phyloP scores from a whole-genome alignment of 2,329 filamentous ascomycete genomes.

The Rhinocladiella similis region DNA sequence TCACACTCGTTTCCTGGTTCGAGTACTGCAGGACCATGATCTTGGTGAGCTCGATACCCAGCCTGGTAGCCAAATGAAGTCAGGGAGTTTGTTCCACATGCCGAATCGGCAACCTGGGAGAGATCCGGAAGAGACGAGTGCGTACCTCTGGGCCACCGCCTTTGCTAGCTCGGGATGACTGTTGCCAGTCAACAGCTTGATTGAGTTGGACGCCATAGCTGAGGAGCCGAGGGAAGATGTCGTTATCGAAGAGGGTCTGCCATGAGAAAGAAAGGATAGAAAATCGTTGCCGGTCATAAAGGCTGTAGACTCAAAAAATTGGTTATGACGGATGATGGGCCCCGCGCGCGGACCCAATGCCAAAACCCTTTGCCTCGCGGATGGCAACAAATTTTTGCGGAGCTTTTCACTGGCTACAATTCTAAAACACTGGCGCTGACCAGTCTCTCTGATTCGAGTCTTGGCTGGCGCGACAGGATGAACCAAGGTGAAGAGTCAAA shows the following conservation, averaged over 20 bases:
- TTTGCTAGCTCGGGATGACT: constrained; percentile 72
- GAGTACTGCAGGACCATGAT: constrained; percentile 69
- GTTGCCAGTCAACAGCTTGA: constrained; percentile 74
- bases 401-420: background rate
- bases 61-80: constrained; percentile 40
- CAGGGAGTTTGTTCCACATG: background rate
- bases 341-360: background rate
- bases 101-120: background rate
- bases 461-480: background rate
- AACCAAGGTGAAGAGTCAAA: background rate
- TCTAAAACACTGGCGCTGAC: background rate
- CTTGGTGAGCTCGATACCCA: constrained; percentile 67
- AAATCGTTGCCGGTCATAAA: constrained; percentile 9
- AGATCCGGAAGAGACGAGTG: too few species aligned
- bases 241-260: constrained; percentile 25
- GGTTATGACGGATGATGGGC: background rate
- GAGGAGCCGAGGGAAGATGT: constrained; percentile 11
- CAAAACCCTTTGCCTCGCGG: background rate
- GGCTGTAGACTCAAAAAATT: constrained; percentile 1
- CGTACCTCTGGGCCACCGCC: constrained; percentile 64
- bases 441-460: background rate
- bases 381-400: background rate
- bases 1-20: constrained; percentile 67
- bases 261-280: constrained; percentile 16
- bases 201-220: constrained; percentile 65